Conservation (phyloP, 139 green algal species). For the Chlamydomonas sp. region DNA sequence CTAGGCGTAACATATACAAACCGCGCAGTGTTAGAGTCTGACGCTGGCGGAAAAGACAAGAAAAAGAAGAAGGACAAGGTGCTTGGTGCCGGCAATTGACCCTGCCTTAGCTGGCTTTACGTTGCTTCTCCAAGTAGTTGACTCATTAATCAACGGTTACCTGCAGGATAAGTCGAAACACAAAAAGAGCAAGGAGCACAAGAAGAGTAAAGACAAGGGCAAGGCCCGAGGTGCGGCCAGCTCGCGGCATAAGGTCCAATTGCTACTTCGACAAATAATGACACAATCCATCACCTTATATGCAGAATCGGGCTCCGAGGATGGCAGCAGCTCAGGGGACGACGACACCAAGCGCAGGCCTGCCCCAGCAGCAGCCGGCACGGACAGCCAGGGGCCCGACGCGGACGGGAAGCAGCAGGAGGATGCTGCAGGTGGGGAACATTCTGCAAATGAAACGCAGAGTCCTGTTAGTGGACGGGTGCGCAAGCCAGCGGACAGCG, state of each 20-base stretch:
- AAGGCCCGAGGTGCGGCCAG: not conserved
- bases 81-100: not conserved
- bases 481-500: no score
- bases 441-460: no score
- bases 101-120: not conserved
- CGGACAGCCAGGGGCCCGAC: not conserved
- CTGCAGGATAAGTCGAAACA: not conserved
- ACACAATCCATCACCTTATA: no score
- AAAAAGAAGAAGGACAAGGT: conserved; percentile 14
- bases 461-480: no score
- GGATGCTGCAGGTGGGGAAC: no score
- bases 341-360: not conserved
- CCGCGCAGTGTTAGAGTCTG: not conserved
- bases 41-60: not conserved
- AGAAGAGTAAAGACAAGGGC: no score
- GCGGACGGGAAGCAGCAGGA: not conserved
- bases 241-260: not conserved
- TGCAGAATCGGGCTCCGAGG: no score
- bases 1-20: conserved; percentile 22
- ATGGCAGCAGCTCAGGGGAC: conserved; percentile 4
- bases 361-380: not conserved
- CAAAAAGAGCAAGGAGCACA: not conserved
- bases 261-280: no score
- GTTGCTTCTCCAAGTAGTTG: no score
- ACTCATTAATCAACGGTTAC: no score